Percentiles rank a stretch among this genome's conserved stretches.
Conservation (phyloP, 1,284 basidiomycete species). For the Cystobasidium slooffiae region DNA sequence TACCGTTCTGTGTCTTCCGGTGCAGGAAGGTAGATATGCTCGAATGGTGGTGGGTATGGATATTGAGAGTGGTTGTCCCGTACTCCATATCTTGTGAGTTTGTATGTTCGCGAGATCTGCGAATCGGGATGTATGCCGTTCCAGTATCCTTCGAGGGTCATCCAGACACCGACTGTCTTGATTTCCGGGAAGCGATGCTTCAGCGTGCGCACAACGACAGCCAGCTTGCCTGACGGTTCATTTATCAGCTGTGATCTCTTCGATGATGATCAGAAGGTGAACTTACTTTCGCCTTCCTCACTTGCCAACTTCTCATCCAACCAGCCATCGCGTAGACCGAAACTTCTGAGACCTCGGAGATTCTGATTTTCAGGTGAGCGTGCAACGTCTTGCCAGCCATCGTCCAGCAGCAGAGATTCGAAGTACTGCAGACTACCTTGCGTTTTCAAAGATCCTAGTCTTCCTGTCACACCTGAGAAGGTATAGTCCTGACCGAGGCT, state of each 20-base stretch:
- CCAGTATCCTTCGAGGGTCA: slow-evolving; percentile 53
- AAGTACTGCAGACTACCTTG: slow-evolving; percentile 18
- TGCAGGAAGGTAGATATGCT: slow-evolving; percentile 46
- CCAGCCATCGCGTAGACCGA: slow-evolving; percentile 41
- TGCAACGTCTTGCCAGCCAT: slow-evolving; percentile 51
- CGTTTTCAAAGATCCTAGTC: slow-evolving; percentile 38
- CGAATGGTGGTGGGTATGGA: slow-evolving; percentile 15
- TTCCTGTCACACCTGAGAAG: slow-evolving; percentile 39
- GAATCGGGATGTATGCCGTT: slow-evolving; percentile 46
- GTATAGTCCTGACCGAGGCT: slow-evolving; percentile 48
- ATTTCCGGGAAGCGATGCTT: slow-evolving; percentile 43
- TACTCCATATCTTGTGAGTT: slow-evolving; percentile 30
- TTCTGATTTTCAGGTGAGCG: slow-evolving; percentile 23
- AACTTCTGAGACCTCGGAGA: slow-evolving; percentile 15
- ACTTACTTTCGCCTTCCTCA: neutral
- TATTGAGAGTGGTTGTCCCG: slow-evolving; percentile 25
- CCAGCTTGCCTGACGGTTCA: neutral
- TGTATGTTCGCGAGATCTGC: slow-evolving; percentile 37
- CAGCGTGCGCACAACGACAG: slow-evolving; percentile 9
- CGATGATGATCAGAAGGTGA: neutral
- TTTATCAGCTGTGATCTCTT: too few relatives aligned
- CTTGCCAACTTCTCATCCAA: slow-evolving; percentile 17
- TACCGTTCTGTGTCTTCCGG: slow-evolving; percentile 48
- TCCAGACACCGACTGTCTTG: slow-evolving; percentile 50
- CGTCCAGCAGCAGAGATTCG: slow-evolving; percentile 50